These are phyloP conservation scores for Geosmithia putterillii DNA, from an alignment of 2,329 filamentous ascomycete genomes.

Conservation along the genomic window DNA sequence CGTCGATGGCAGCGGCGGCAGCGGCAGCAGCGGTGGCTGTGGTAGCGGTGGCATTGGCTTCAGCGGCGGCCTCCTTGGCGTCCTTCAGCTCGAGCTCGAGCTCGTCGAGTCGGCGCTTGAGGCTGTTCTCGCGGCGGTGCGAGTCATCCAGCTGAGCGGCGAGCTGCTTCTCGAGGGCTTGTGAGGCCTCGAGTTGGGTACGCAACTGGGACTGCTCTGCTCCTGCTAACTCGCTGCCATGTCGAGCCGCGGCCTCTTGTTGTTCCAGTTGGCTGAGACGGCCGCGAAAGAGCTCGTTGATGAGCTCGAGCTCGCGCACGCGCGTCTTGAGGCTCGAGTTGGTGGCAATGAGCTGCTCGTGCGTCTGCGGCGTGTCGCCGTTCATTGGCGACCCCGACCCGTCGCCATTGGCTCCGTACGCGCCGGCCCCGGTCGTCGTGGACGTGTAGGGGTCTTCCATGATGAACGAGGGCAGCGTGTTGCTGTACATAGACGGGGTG, in stretches of 20 bases:
- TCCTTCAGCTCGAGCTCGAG: conserved; percentile 46
- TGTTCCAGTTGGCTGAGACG: conserved; percentile 69
- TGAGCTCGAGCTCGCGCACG: conserved; percentile 88
- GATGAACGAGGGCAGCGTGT: conserved; percentile 70
- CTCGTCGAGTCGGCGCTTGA: conserved; percentile 74
- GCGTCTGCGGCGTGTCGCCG: conserved; percentile 56
- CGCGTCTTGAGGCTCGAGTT: conserved; percentile 89
- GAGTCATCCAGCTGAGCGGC: conserved; percentile 61
- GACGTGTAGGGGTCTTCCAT: conserved; percentile 57
- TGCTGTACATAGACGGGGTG: conserved; percentile 64
- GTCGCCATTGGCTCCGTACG: conserved; percentile 35
- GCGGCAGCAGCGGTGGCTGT: too few species aligned
- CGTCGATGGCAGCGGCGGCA: conserved; percentile 18
- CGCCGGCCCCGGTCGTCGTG: conserved; percentile 36
- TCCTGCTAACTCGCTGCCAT: conserved; percentile 43
- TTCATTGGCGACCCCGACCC: conserved; percentile 31
- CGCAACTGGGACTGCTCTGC: conserved; percentile 45
- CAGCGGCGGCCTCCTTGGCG: conserved; percentile 2
- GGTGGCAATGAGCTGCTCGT: conserved; percentile 66
- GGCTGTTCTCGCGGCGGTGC: conserved; percentile 64
- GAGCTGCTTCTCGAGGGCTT: conserved; percentile 29
- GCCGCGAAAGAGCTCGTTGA: conserved; percentile 72
- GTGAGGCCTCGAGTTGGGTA: conserved; percentile 37
- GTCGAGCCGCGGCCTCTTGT: conserved; percentile 56
- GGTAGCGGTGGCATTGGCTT: too few species aligned